Conservation (phyloP, 2,329 filamentous ascomycete genomes). For the Huntiella decipiens region DNA sequence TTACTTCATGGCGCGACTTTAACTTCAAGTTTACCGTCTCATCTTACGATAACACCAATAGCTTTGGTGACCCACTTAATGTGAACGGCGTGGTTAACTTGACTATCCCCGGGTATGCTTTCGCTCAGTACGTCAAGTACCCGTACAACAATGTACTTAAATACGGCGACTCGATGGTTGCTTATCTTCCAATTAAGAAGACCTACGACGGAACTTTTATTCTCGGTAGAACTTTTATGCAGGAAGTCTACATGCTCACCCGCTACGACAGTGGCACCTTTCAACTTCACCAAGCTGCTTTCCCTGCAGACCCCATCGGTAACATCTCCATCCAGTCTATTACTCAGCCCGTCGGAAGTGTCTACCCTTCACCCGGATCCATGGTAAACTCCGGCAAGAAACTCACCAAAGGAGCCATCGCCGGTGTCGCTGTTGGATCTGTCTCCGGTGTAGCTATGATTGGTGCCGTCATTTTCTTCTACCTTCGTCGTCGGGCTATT, state of each 20-base stretch:
- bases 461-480: slow-evolving; percentile 18
- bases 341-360: slow-evolving; percentile 24
- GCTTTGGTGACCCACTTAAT: slow-evolving; percentile 30
- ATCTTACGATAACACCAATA: slow-evolving; percentile 32
- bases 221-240: slow-evolving; percentile 49
- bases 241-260: slow-evolving; percentile 44
- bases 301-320: slow-evolving; percentile 28
- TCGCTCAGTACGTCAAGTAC: slow-evolving; percentile 30
- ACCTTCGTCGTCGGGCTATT: slow-evolving; percentile 19
- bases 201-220: slow-evolving; percentile 35
- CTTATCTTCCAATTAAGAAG: slow-evolving; percentile 49
- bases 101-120: slow-evolving; percentile 31
- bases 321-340: slow-evolving; percentile 19
- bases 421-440: slow-evolving; percentile 27
- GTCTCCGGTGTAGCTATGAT: slow-evolving; percentile 19
- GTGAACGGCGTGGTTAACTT: slow-evolving; percentile 36
- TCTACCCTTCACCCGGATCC: slow-evolving; percentile 24
- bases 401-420: slow-evolving; percentile 24
- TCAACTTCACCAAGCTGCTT: slow-evolving; percentile 35
- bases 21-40: slow-evolving; percentile 37
- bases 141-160: slow-evolving; percentile 27
- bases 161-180: slow-evolving; percentile 26
- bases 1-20: slow-evolving; percentile 24
- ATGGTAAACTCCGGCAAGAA: slow-evolving; percentile 11
- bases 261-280: slow-evolving; percentile 35